Conservation (phyloP, 139 green algal genomes). For the Haematococcus sp. region DNA sequence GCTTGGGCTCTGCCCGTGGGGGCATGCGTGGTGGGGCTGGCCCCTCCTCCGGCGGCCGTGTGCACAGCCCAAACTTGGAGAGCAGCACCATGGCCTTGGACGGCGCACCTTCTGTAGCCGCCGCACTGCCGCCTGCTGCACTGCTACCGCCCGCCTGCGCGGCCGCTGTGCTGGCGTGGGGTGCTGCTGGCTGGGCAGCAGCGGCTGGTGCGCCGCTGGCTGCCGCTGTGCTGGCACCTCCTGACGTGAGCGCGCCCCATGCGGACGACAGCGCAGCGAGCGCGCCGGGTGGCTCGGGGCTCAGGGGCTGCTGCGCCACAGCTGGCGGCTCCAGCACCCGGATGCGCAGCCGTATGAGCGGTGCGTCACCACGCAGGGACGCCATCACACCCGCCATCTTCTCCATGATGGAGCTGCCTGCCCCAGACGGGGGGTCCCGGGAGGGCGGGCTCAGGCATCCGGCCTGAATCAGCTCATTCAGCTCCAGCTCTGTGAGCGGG, state of each 20-base stretch:
- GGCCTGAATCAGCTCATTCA: conserved; percentile 3
- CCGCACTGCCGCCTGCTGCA: no score
- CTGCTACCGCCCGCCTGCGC: no score
- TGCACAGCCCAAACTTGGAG: conserved; percentile 49
- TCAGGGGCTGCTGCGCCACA: conserved; percentile 1
- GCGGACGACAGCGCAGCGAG: conserved; percentile 10
- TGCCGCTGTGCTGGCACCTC: no score
- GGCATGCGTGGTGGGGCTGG: not conserved
- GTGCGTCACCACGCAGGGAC: conserved; percentile 59
- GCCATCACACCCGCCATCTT: conserved; percentile 52
- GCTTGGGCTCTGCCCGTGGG: not conserved
- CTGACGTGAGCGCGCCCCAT: not conserved
- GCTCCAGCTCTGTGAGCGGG: not conserved
- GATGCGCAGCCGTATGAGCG: conserved; percentile 55
- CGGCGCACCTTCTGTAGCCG: no score
- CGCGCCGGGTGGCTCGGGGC: conserved; percentile 10
- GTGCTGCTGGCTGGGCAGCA: no score
- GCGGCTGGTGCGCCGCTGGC: no score
- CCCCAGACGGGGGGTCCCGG: not conserved
- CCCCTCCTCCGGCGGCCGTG: conserved; percentile 10
- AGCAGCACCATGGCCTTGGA: conserved; percentile 22
- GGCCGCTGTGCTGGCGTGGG: no score
- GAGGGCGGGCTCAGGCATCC: conserved; percentile 1
- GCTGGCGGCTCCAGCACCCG: conserved; percentile 14
- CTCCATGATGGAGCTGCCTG: not conserved